These are phyloP conservation scores for Vigna reflexopilosa DNA, from an alignment of 306 rosid genomes.

Conservation along the genomic window DNA sequence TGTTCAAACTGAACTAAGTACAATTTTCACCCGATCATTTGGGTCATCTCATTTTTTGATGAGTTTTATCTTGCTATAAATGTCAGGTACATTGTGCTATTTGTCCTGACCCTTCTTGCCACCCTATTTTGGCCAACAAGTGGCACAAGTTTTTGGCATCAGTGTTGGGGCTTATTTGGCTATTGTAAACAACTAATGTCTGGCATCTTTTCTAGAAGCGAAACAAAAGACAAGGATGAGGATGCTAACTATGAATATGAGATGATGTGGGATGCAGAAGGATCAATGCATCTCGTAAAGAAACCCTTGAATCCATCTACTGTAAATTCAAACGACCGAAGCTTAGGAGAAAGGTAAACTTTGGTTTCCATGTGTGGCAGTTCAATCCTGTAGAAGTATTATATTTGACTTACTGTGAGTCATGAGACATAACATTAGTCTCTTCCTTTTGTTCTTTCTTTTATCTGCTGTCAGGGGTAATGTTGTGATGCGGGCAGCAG, in stretches of 20 bases:
- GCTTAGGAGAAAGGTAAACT: slow-evolving; percentile 69
- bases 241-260: slow-evolving; percentile 77
- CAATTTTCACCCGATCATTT: slow-evolving; percentile 23
- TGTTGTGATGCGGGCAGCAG: slow-evolving; percentile 73
- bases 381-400: slow-evolving; percentile 24
- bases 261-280: slow-evolving; percentile 90
- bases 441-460: slow-evolving; percentile 5
- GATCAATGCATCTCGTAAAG: slow-evolving; percentile 86
- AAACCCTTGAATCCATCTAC: slow-evolving; percentile 55
- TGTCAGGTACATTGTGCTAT: slow-evolving; percentile 71
- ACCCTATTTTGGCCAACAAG: slow-evolving; percentile 75
- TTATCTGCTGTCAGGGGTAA: slow-evolving; percentile 62
- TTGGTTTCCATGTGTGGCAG: slow-evolving; percentile 25
- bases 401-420: slow-evolving; percentile 19
- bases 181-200: slow-evolving; percentile 52
- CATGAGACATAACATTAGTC: slow-evolving; percentile 17
- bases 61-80: slow-evolving; percentile 15
- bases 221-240: slow-evolving; percentile 76
- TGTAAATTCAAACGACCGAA: slow-evolving; percentile 51
- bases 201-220: slow-evolving; percentile 49
- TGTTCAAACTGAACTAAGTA: slow-evolving; percentile 29
- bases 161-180: slow-evolving; percentile 45
- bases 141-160: slow-evolving; percentile 61
- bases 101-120: slow-evolving; percentile 66
- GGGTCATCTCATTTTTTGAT: slow-evolving; percentile 7